Evolutionary conservation across 2,329 filamentous ascomycete genomes (phyloP), one percentile per base, ranked within the genome.

Genomic region (Chaetomiaceae sp.): DNA sequence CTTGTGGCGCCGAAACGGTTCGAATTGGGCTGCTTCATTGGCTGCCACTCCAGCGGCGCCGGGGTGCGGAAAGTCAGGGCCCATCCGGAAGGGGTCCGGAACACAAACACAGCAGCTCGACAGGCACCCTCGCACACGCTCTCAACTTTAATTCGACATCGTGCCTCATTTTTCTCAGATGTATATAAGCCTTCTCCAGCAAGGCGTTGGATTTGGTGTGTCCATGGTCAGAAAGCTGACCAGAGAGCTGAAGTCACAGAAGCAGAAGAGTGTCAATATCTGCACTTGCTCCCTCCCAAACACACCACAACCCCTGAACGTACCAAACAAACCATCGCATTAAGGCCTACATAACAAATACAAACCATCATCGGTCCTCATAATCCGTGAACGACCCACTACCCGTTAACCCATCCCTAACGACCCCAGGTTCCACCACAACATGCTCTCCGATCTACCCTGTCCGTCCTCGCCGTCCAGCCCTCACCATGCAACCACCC

Each of bases 11-110:
- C 34, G n/a, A n/a, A n/a, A 14, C 22, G 33, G 39, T 49, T 46
- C 40, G 39, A 31, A n/a, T n/a, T n/a, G 9, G 11, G n/a, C 27
- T 29, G 47, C 25, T 46, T 15, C 19, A 48, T 52, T 56, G 54
- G 54, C 22, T 49, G 47, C 48, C 44, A 14, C 12, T 25, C 17
- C 23, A 27, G 25, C 40, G 46, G 46, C 34, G 40, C 46, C 25
- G 36, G 15, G 33, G 36, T 2, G 17, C 49, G 19, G 22, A 9
- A 25, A 38, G 20, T 29, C 36, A 47, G 12, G 36, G 36, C 15
- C 12, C 15, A 38, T 31, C 40, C 39, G 31, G 40, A 51, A 52
- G 15, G 42, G 14, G 25, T 33, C 15, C 48, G 17, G 48, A 51
- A 51, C 9, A 9, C 29, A 33, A n/a, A 11, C 17, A 37, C 11